A percentile compares a stretch with the other conserved stretches of the same genome.
Evolutionary conservation across 495 filamentous ascomycete genomes (phyloP).

Genomic region (Aspergillus olivimuriae): DNA sequence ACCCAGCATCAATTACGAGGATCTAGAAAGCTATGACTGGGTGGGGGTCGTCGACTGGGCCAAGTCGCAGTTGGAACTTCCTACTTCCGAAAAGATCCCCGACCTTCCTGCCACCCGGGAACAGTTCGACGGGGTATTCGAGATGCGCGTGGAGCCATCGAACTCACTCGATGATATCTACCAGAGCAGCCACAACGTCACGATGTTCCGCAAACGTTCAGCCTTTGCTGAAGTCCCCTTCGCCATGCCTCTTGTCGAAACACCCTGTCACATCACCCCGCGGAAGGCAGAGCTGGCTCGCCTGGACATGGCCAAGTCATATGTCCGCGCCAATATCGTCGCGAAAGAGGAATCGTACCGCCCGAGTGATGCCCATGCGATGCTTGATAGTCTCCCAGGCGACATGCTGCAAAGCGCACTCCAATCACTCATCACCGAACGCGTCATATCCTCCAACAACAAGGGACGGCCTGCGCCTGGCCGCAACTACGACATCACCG

Average conservation of each 20-base stretch:
- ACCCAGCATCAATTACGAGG: slow-evolving; percentile 62
- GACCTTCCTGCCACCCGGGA: slow-evolving; percentile 47
- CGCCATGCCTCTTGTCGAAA: slow-evolving; percentile 19
- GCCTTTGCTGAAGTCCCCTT: slow-evolving; percentile 35
- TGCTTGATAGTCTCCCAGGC: slow-evolving; percentile 38
- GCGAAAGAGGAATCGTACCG: slow-evolving; percentile 47
- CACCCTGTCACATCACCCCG: slow-evolving; percentile 1
- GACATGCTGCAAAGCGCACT: slow-evolving; percentile 48
- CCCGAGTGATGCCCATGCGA: slow-evolving; percentile 30
- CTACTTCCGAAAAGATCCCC: slow-evolving; percentile 32
- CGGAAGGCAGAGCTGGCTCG: slow-evolving; percentile 19
- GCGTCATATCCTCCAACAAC: slow-evolving; percentile 53
- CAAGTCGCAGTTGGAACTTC: slow-evolving; percentile 39
- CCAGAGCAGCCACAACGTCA: slow-evolving; percentile 25
- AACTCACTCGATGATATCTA: slow-evolving; percentile 36
- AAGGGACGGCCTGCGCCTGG: slow-evolving; percentile 46
- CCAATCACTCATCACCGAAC: slow-evolving; percentile 50
- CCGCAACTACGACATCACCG: slow-evolving; percentile 52
- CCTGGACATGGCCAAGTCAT: slow-evolving; percentile 48
- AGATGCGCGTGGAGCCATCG: slow-evolving; percentile 37
- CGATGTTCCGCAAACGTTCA: slow-evolving; percentile 27
- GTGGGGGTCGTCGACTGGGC: slow-evolving; percentile 68
- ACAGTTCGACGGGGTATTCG: slow-evolving; percentile 44
- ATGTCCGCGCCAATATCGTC: slow-evolving; percentile 52
- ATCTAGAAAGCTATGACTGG: slow-evolving; percentile 75